These are phyloP conservation scores for Prosopis cineraria DNA, from an alignment of 306 rosid species.

Conservation along the genomic window DNA sequence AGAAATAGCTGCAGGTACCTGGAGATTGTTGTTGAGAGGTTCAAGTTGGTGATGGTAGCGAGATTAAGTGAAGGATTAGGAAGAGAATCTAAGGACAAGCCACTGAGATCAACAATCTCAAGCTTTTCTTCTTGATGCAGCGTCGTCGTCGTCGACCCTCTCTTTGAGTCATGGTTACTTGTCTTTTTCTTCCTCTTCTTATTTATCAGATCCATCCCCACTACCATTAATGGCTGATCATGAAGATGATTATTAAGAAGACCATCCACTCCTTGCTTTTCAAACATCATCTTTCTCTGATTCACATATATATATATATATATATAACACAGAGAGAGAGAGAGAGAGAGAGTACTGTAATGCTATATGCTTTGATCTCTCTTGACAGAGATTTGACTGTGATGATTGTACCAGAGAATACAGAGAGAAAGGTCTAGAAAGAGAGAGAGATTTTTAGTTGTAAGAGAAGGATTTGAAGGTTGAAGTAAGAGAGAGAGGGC, in stretches of 20 bases:
- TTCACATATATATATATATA: too few relatives aligned
- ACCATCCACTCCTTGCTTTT: conserved; percentile 33
- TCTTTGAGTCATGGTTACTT: neutral
- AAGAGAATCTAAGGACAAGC: conserved; percentile 68
- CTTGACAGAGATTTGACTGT: neutral
- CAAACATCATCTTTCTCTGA: conserved; percentile 54
- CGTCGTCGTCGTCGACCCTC: neutral
- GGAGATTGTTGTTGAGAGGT: conserved; percentile 90
- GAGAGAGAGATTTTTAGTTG: neutral
- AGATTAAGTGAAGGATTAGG: conserved; percentile 73
- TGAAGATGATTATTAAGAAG: neutral
- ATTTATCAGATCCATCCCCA: conserved; percentile 27
- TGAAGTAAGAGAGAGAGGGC: neutral
- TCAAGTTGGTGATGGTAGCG: conserved; percentile 68
- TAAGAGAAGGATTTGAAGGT: neutral
- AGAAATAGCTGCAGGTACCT: too few relatives aligned
- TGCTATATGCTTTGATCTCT: neutral
- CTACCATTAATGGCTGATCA: conserved; percentile 22
- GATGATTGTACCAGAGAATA: neutral
- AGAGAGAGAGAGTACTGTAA: too few relatives aligned
- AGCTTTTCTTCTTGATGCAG: conserved; percentile 43
- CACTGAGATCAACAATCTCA: conserved; percentile 80
- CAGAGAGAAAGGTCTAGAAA: neutral
- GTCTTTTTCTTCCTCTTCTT: conserved; percentile 6
- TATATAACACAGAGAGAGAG: too few relatives aligned